A percentile compares a stretch with the other conserved stretches of the same genome.
Evolutionary conservation across 805 yeast species (phyloP).

Genomic region (Yarrowia bubula): DNA sequence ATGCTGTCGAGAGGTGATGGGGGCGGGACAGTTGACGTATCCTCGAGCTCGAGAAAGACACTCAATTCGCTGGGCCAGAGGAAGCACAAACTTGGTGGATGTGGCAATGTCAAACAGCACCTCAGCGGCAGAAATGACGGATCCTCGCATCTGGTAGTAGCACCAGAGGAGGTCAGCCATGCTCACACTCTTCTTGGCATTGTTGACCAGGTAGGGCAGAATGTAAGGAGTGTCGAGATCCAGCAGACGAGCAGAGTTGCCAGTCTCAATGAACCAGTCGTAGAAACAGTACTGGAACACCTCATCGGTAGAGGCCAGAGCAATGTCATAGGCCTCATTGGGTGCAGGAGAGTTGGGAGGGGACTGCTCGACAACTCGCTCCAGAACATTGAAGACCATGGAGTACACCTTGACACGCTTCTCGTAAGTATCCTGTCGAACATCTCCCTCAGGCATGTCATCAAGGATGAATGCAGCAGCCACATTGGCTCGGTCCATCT

Average conservation of each 20-base stretch:
- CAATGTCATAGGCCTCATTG: constrained; percentile 57
- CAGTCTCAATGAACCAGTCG: constrained; percentile 84
- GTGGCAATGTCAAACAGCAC: constrained; percentile 70
- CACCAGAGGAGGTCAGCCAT: constrained; percentile 85
- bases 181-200: constrained; percentile 53
- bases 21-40: constrained; percentile 80
- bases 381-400: constrained; percentile 70
- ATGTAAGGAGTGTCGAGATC: constrained; percentile 81
- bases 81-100: constrained; percentile 62
- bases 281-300: constrained; percentile 89
- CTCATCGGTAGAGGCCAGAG: constrained; percentile 73
- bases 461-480: constrained; percentile 58
- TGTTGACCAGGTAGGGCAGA: constrained; percentile 63
- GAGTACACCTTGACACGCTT: constrained; percentile 62
- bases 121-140: constrained; percentile 79
- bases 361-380: constrained; percentile 56
- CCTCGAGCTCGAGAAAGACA: constrained; percentile 89
- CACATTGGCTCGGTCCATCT: constrained; percentile 58
- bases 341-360: constrained; percentile 52
- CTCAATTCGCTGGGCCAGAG: constrained; percentile 75
- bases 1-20: constrained; percentile 71
- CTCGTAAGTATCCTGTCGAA: constrained; percentile 50
- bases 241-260: constrained; percentile 70
- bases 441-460: constrained; percentile 51
- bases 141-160: constrained; percentile 78